Evolutionary conservation across 116 monocot genomes (phyloP).

Genomic region (Papilionanthe hybrid): DNA sequence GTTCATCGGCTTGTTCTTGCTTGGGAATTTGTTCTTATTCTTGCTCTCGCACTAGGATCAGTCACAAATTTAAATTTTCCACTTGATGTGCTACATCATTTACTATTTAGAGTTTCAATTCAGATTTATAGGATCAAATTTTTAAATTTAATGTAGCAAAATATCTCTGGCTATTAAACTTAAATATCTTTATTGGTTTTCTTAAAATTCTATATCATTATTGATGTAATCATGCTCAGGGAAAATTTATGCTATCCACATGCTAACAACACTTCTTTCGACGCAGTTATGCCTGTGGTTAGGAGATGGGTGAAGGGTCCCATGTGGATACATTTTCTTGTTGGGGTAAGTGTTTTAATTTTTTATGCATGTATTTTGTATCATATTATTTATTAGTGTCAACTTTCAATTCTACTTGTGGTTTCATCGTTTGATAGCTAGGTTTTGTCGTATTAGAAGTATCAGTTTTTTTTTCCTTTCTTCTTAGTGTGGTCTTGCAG

Average conservation of each 20-base stretch:
- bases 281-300: constrained; percentile 86
- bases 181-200: background rate
- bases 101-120: background rate
- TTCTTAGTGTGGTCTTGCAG: background rate
- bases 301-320: constrained; percentile 68
- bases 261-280: background rate
- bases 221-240: background rate
- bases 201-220: background rate
- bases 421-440: background rate
- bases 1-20: too few species aligned
- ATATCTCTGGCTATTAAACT: background rate
- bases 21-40: too few species aligned
- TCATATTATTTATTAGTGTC: background rate
- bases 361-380: background rate
- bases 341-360: constrained; percentile 57
- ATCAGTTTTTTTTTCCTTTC: background rate
- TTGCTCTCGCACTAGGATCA: too few species aligned
- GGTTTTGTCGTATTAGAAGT: background rate
- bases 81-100: too few species aligned
- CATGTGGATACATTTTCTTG: constrained; percentile 87
- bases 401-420: background rate
- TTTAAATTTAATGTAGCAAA: background rate
- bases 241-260: background rate
- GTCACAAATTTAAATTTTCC: too few species aligned
- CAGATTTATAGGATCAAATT: background rate